phyloP scores from a whole-genome alignment of 2,329 filamentous ascomycete species.

The Alternaria gaisen region DNA sequence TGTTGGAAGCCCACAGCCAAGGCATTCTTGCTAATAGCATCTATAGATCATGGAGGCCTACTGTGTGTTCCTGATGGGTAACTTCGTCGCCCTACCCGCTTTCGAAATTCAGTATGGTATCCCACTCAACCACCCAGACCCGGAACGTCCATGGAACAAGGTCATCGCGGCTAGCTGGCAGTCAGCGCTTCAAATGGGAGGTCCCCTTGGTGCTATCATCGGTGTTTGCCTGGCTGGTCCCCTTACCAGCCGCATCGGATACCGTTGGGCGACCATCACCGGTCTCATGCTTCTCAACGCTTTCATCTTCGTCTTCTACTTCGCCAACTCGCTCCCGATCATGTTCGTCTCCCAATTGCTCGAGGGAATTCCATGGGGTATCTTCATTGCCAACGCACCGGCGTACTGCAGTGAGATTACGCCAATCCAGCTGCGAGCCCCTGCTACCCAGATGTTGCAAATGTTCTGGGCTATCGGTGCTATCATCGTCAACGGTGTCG shows the following conservation, averaged over 20 bases:
- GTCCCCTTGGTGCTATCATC: constrained; percentile 67
- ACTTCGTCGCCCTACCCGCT: constrained; percentile 63
- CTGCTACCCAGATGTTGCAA: constrained; percentile 69
- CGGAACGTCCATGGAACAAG: constrained; percentile 7
- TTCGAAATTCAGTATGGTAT: constrained; percentile 62
- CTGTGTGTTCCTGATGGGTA: constrained; percentile 68
- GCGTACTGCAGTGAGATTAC: constrained; percentile 71
- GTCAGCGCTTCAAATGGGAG: constrained; percentile 64
- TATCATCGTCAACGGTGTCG: constrained; percentile 68
- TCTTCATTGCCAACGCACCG: constrained; percentile 72
- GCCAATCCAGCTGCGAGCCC: constrained; percentile 65
- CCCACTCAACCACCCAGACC: neutral
- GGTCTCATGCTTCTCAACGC: constrained; percentile 66
- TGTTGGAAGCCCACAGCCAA: constrained; percentile 15
- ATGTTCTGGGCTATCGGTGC: constrained; percentile 72
- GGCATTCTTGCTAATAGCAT: constrained; percentile 22
- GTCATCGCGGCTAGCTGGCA: constrained; percentile 66
- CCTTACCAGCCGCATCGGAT: constrained; percentile 67
- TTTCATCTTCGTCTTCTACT: constrained; percentile 69
- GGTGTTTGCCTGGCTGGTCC: constrained; percentile 68
- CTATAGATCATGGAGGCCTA: constrained; percentile 71
- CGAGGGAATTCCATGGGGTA: constrained; percentile 71
- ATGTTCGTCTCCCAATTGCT: constrained; percentile 65
- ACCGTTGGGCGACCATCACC: constrained; percentile 66
- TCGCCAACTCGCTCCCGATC: constrained; percentile 58